Evolutionary conservation across 2,329 filamentous ascomycete genomes (phyloP), one percentile per base, ranked within the genome.

Genomic region (Alternaria novae-zelandiae): DNA sequence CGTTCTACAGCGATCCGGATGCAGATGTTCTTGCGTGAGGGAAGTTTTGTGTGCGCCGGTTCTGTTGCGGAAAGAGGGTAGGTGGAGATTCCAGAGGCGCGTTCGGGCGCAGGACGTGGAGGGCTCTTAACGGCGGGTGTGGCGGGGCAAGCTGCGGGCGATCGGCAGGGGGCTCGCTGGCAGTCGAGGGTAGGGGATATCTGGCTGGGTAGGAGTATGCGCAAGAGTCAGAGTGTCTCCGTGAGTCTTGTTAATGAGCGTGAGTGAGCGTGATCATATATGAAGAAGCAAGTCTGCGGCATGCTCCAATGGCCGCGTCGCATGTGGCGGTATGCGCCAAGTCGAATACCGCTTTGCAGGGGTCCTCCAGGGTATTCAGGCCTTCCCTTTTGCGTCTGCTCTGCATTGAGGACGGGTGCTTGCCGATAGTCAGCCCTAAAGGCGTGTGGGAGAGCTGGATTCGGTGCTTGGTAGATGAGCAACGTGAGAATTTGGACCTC

Each of bases 261-360:
- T 41, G 60, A 45, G 58, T 41, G 49, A 23, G 41, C 21, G 57
- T 57, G 59, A 55, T 62, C 64, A 65, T 57, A 54, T 64, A 64
- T 65, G 61, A 70, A 72, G 68, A 74, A 70, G 68, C 69, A 73
- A 67, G 28, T 67, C 61, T 46, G 66, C 60, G 61, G 32, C n/a
- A 54, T 50, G 61, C 67, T 68, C 69, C 67, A 67, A 69, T 74
- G 63, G 66, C 67, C 53, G 64, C 54, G 67, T 61, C 67, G 70
- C 61, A 69, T 57, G 70, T 74, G 73, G 74, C 72, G 70, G 67
- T 36, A 61, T 62, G 45, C 64, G 70, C 71, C 71, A 63, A 63
- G 56, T 41, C 56, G 44, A 50, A 45, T 50, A 28, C 32, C 44
- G 71, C 59, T 41, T 57, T 60, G 60, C 70, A 73, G 62, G 63